Conservation (phyloP, 371 early-diverging fungal species). For the Paraphysoderma sedebokerense region DNA sequence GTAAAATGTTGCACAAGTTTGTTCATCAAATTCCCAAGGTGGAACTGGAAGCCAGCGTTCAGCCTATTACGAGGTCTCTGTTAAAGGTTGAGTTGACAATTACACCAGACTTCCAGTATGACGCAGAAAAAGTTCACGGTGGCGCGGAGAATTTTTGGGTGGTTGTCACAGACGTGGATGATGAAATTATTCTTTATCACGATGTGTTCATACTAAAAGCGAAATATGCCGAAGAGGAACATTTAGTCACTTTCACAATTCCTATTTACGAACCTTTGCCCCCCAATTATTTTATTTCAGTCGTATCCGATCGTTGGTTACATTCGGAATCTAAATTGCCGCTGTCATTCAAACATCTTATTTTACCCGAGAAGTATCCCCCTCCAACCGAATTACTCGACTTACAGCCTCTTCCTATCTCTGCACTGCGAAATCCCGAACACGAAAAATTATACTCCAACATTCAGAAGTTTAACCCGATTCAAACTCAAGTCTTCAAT, state of each 20-base stretch:
- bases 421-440: conserved; percentile 52
- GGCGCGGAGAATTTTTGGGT: conserved; percentile 84
- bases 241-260: conserved; percentile 68
- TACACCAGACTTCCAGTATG: conserved; percentile 85
- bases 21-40: conserved; percentile 87
- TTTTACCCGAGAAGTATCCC: conserved; percentile 79
- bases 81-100: conserved; percentile 76
- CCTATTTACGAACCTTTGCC: conserved; percentile 86
- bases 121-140: conserved; percentile 61
- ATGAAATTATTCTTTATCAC: conserved; percentile 67
- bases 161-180: conserved; percentile 82
- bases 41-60: conserved; percentile 71
- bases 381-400: conserved; percentile 90
- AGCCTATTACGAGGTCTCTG: conserved; percentile 80
- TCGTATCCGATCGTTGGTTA: conserved; percentile 89
- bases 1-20: conserved; percentile 64
- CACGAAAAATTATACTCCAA: conserved; percentile 46
- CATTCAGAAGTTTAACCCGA: conserved; percentile 67
- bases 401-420: conserved; percentile 70
- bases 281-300: conserved; percentile 85
- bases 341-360: conserved; percentile 79
- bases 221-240: conserved; percentile 47
- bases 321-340: conserved; percentile 74
- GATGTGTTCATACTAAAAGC: conserved; percentile 76
- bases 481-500: conserved; percentile 93